Percentiles rank a stretch among this genome's conserved stretches.
These are phyloP conservation scores for Pelargonium citronellum DNA, from an alignment of 441 rosid genomes.

Conservation along the genomic window DNA sequence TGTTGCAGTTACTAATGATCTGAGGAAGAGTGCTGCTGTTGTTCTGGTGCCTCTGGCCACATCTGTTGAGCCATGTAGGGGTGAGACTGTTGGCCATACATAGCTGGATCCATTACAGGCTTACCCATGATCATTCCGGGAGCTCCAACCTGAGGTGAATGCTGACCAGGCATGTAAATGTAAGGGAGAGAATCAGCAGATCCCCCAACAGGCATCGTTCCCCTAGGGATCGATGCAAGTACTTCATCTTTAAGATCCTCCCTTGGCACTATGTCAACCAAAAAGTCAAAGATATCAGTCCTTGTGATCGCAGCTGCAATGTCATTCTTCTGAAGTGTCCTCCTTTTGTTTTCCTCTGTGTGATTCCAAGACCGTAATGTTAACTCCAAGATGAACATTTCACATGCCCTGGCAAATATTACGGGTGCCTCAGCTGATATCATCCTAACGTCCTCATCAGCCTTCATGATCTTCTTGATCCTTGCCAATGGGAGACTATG, in stretches of 20 bases:
- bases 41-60: slow-evolving; percentile 68
- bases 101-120: slow-evolving; percentile 55
- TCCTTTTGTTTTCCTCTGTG: slow-evolving; percentile 77
- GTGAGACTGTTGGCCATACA: slow-evolving; percentile 51
- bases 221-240: slow-evolving; percentile 63
- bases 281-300: slow-evolving; percentile 77
- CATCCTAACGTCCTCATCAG: slow-evolving; percentile 85
- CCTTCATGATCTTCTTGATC: slow-evolving; percentile 92
- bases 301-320: slow-evolving; percentile 77
- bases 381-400: slow-evolving; percentile 78
- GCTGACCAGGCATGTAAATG: slow-evolving; percentile 68
- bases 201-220: slow-evolving; percentile 54
- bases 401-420: slow-evolving; percentile 80
- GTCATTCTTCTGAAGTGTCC: slow-evolving; percentile 81
- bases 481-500: slow-evolving; percentile 83
- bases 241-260: slow-evolving; percentile 77
- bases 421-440: slow-evolving; percentile 88
- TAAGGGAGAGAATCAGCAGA: slow-evolving; percentile 62
- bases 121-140: slow-evolving; percentile 86
- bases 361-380: slow-evolving; percentile 83
- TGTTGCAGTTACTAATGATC: slow-evolving; percentile 34
- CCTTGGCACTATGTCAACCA: slow-evolving; percentile 73
- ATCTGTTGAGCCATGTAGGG: slow-evolving; percentile 66
- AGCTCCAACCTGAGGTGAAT: slow-evolving; percentile 52
- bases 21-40: slow-evolving; percentile 51